Evolutionary conservation across 1,284 basidiomycete genomes (phyloP), one percentile per base, ranked within the genome.

Genomic region (Ceratobasidium theobromae): DNA sequence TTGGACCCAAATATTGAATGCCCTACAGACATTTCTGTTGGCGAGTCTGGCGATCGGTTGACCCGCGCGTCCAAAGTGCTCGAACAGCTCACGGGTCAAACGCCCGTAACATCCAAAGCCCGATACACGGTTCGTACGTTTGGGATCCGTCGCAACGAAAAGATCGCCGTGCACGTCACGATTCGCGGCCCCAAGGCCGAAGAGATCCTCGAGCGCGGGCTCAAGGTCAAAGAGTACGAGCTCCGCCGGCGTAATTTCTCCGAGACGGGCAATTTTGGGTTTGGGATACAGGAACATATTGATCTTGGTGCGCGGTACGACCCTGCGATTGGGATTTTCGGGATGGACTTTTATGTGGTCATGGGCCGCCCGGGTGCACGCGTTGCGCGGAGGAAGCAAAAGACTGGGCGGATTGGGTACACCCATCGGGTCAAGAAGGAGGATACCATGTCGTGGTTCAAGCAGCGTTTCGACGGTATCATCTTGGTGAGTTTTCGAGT

Each of bases 171-270:
- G 74, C 96, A 99, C 82, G 96, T 99, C 77, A 99, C 96, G 77
- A 97, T 99, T 82, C 94, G 96, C 73, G 96, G 96, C 55, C 96
- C 96, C 75, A 99, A 99, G 82, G 96, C 96, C 60, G 96, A 99
- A 86, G 96, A 99, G 81, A 98, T 97, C 79, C 85, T 99, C 74
- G 97, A 99, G 85, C 94, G 97, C 76, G 96, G 95, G 62, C 85
- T 99, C 77, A 99, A 98, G 83, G 96, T 99, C 76, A 99, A 99
- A 88, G 96, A 99, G 83, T 99, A 99, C 86, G 96, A 99, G 83
- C 83, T 99, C 78, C 81, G 84, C 72, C 84, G 86, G 75, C 86
- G 86, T 79, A 98, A 98, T 88, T 98, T 98, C 83, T 95, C 93
- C 74, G 91, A 93, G 79, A 97, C 93, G 69, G 95, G 95, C 71